Evolutionary conservation across 768 basidiomycete genomes (phyloP).

Genomic region (Chiua virens): DNA sequence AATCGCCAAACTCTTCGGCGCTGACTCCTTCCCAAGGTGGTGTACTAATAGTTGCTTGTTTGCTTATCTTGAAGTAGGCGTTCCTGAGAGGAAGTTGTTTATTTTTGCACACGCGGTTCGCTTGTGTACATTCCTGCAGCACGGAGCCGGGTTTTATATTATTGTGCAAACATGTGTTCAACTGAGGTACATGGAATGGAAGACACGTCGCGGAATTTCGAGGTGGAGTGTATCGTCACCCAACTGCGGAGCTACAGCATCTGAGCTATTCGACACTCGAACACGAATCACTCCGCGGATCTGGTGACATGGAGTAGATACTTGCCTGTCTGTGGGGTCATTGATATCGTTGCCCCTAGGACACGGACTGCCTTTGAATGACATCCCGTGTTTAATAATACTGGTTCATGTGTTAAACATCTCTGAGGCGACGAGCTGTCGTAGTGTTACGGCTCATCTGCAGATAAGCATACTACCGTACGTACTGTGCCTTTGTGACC

Average conservation of each 20-base stretch:
- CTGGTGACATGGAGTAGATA: neutral
- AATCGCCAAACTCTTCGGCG: constrained; percentile 14
- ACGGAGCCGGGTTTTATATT: constrained; percentile 5
- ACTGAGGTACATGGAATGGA: constrained; percentile 16
- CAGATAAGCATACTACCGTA: constrained; percentile 5
- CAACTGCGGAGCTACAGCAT: constrained; percentile 9
- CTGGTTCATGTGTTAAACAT: neutral
- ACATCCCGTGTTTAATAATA: constrained; percentile 14
- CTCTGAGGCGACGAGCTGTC: too few relatives aligned
- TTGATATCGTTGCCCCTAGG: neutral
- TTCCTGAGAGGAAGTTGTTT: constrained; percentile 5
- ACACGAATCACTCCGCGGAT: constrained; percentile 19
- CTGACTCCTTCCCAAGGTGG: constrained; percentile 15
- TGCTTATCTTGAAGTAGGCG: too few relatives aligned
- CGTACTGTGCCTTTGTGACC: neutral
- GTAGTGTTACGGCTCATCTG: neutral
- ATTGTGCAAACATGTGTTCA: constrained; percentile 3
- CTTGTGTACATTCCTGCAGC: constrained; percentile 5
- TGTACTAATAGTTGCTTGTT: too few relatives aligned
- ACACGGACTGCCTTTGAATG: constrained; percentile 10
- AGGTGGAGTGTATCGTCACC: constrained; percentile 4
- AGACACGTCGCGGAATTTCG: constrained; percentile 3
- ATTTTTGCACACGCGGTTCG: neutral
- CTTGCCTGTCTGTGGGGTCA: constrained; percentile 6
- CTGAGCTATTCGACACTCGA: constrained; percentile 10